Evolutionary conservation across 2,329 filamentous ascomycete genomes (phyloP).

Genomic region (Sporothrix protearum): DNA sequence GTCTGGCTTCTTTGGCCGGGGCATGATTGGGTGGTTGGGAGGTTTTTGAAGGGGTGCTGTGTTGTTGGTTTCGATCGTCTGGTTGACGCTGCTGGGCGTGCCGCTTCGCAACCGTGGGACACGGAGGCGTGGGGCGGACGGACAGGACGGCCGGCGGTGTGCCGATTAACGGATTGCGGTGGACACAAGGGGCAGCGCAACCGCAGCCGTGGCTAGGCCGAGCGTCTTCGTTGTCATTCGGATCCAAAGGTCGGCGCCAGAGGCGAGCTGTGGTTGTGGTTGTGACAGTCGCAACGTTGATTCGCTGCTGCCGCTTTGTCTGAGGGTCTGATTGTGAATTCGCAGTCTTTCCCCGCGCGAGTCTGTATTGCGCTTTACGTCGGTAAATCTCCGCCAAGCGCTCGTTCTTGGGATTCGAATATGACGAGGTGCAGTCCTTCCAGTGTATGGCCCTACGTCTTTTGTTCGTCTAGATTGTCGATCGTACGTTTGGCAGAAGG

Average conservation of each 20-base stretch:
- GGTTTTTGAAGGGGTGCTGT: too few relatives aligned
- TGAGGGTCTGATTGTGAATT: neutral
- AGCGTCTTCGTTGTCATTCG: conserved; percentile 11
- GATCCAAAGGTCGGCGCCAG: neutral
- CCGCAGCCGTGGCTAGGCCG: conserved; percentile 25
- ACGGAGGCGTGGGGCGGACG: neutral
- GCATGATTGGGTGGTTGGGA: conserved; percentile 46
- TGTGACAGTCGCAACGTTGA: neutral
- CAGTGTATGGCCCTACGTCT: neutral
- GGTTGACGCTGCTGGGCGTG: neutral
- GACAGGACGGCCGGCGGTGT: neutral
- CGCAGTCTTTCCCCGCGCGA: neutral
- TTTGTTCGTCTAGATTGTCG: neutral
- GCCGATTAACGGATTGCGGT: neutral
- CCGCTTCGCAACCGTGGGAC: neutral
- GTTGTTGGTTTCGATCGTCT: neutral
- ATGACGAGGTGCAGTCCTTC: neutral
- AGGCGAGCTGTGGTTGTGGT: neutral
- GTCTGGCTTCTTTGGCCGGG: conserved; percentile 61
- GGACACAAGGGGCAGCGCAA: neutral
- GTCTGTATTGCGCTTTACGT: neutral
- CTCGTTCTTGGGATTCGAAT: neutral
- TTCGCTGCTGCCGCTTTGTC: neutral
- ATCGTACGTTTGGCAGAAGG: neutral
- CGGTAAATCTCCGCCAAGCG: neutral